Conservation (phyloP, 75 land plant genomes). For the Cupressus sempervirens region DNA sequence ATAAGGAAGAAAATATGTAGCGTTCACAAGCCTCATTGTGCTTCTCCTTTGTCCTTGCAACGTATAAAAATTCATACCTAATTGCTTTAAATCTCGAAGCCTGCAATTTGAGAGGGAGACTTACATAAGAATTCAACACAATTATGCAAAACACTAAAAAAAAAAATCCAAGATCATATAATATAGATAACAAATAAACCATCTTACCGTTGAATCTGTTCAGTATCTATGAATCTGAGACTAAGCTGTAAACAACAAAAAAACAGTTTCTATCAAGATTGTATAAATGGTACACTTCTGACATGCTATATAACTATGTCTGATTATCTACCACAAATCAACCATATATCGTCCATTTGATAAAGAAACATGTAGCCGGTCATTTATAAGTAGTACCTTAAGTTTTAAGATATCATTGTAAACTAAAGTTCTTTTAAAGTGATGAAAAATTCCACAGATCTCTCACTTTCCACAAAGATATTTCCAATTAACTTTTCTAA, state of each 20-base stretch:
- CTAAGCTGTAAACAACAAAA: conserved; percentile 50
- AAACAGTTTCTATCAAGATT: neutral
- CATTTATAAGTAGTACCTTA: too few relatives aligned
- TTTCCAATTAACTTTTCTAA: neutral
- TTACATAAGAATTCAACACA: neutral
- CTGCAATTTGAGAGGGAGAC: conserved; percentile 29
- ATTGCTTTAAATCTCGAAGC: conserved; percentile 84
- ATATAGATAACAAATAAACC: neutral
- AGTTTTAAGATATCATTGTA: too few relatives aligned
- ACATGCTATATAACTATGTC: neutral
- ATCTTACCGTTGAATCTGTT: conserved; percentile 86
- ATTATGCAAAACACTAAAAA: neutral
- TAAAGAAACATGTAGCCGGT: too few relatives aligned
- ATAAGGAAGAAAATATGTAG: neutral
- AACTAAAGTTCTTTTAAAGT: too few relatives aligned
- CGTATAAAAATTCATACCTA: conserved; percentile 44
- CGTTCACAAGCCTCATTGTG: neutral
- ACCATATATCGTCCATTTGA: neutral
- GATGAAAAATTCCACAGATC: too few relatives aligned
- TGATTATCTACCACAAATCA: neutral
- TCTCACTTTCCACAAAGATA: too few relatives aligned
- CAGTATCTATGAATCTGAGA: conserved; percentile 87
- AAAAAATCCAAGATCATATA: neutral
- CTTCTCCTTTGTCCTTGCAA: neutral
- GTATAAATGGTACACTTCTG: neutral